These are phyloP conservation scores for Calonectria honghensis DNA, from an alignment of 2,329 filamentous ascomycete genomes.

Conservation along the genomic window DNA sequence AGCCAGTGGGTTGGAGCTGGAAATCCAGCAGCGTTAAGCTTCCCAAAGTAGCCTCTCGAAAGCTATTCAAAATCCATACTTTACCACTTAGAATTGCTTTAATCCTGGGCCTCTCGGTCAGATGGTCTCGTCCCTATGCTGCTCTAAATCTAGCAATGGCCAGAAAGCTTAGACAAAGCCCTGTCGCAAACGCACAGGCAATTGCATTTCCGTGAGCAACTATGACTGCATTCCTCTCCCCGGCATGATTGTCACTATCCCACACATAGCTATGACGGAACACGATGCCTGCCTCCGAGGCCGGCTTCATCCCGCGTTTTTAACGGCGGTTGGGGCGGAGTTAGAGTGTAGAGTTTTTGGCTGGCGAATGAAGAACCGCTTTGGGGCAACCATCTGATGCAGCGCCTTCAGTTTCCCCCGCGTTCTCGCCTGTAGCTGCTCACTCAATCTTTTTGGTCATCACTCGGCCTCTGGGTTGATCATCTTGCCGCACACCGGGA, in stretches of 20 bases:
- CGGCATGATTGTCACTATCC: constrained; percentile 13
- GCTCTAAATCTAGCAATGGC: neutral
- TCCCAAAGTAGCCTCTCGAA: neutral
- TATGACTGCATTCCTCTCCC: neutral
- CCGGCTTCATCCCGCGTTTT: constrained; percentile 42
- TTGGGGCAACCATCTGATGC: constrained; percentile 36
- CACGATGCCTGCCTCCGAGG: constrained; percentile 36
- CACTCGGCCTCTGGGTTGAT: constrained; percentile 20
- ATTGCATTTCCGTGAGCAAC: neutral
- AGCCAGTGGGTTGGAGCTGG: neutral
- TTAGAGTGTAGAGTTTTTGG: constrained; percentile 34
- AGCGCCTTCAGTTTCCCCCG: constrained; percentile 23
- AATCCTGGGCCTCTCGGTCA: neutral
- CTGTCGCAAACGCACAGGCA: constrained; percentile 29
- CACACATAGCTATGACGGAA: constrained; percentile 11
- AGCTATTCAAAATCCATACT: neutral
- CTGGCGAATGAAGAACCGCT: constrained; percentile 47
- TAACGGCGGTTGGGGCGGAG: constrained; percentile 43
- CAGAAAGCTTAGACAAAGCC: constrained; percentile 4
- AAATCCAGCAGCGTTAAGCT: too few relatives aligned
- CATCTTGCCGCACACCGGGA: neutral
- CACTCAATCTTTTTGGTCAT: constrained; percentile 35
- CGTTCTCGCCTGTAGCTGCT: constrained; percentile 14
- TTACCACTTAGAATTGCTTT: neutral
- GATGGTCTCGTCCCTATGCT: neutral